Evolutionary conservation across 2,329 filamentous ascomycete species (phyloP).

Genomic region (Ceratocystis alfenasii): DNA sequence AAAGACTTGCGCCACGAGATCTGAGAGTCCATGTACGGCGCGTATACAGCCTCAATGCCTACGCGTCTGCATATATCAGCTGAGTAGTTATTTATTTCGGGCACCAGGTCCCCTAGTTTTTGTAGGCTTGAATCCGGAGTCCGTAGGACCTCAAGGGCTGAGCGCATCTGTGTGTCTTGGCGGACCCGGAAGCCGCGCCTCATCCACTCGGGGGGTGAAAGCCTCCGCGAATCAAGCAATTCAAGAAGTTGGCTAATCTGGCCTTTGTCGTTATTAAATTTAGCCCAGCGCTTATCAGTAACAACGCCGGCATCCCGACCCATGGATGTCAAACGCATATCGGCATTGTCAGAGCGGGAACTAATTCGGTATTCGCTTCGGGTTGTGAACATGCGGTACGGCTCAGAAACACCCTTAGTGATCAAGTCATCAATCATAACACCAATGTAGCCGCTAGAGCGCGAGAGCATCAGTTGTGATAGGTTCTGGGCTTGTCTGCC

Average conservation of each 20-base stretch:
- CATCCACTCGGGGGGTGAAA: slow-evolving; percentile 55
- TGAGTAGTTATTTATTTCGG: slow-evolving; percentile 42
- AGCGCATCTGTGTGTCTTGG: slow-evolving; percentile 53
- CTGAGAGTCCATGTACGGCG: slow-evolving; percentile 72
- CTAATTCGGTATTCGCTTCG: slow-evolving; percentile 93
- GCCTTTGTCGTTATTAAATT: slow-evolving; percentile 51
- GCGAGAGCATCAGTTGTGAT: slow-evolving; percentile 53
- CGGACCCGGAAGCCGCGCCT: slow-evolving; percentile 57
- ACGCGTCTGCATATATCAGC: slow-evolving; percentile 55
- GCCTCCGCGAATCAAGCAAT: slow-evolving; percentile 45
- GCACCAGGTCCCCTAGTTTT: slow-evolving; percentile 47
- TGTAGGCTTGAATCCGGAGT: slow-evolving; percentile 48
- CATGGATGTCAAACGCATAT: slow-evolving; percentile 68
- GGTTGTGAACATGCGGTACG: slow-evolving; percentile 96
- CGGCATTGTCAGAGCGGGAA: slow-evolving; percentile 85
- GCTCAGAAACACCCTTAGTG: slow-evolving; percentile 92
- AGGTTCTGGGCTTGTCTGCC: slow-evolving; percentile 63
- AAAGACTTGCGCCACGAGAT: slow-evolving; percentile 53
- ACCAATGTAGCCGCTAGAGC: slow-evolving; percentile 89
- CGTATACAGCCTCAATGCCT: slow-evolving; percentile 71
- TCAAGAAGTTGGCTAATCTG: slow-evolving; percentile 56
- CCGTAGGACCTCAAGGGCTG: slow-evolving; percentile 68
- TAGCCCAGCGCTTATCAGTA: slow-evolving; percentile 62
- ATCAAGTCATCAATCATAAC: slow-evolving; percentile 98
- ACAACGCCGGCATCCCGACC: slow-evolving; percentile 69